These are phyloP conservation scores for Xylariaceae sp. DNA, from an alignment of 2,329 filamentous ascomycete genomes.

Conservation along the genomic window DNA sequence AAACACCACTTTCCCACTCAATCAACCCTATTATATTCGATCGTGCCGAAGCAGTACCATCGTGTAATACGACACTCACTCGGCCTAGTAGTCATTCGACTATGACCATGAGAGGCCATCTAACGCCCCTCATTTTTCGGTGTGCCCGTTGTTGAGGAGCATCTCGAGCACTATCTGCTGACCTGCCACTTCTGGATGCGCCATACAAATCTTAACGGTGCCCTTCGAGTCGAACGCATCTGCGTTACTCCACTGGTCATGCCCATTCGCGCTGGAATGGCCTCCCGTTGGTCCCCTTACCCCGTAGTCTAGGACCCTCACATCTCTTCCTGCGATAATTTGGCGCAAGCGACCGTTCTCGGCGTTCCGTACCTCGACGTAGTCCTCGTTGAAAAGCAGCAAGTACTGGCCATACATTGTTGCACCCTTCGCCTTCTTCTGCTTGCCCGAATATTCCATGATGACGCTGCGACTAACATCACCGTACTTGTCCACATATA, in stretches of 20 bases:
- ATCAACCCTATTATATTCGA: neutral
- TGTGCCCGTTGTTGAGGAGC: slow-evolving; percentile 85
- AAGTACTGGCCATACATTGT: slow-evolving; percentile 92
- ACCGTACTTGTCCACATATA: slow-evolving; percentile 97
- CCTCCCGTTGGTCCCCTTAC: slow-evolving; percentile 63
- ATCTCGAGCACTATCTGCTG: slow-evolving; percentile 91
- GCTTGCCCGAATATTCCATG: slow-evolving; percentile 97
- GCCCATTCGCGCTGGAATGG: slow-evolving; percentile 37
- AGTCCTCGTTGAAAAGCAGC: slow-evolving; percentile 91
- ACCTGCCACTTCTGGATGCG: slow-evolving; percentile 83
- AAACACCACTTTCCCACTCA: neutral
- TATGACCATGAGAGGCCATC: too few species aligned
- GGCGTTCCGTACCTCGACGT: slow-evolving; percentile 95
- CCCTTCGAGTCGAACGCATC: slow-evolving; percentile 58
- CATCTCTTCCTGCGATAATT: slow-evolving; percentile 89
- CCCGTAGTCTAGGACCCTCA: slow-evolving; percentile 87
- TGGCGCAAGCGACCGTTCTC: slow-evolving; percentile 92
- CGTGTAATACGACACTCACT: neutral
- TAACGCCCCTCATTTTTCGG: slow-evolving; percentile 45
- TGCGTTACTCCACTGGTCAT: slow-evolving; percentile 37
- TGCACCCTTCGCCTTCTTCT: slow-evolving; percentile 75
- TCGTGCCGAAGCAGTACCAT: neutral
- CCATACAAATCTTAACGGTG: slow-evolving; percentile 93
- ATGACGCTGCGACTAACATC: slow-evolving; percentile 92
- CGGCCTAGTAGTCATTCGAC: too few species aligned